phyloP scores from a whole-genome alignment of 768 basidiomycete genomes.

The Mycena latifolia region DNA sequence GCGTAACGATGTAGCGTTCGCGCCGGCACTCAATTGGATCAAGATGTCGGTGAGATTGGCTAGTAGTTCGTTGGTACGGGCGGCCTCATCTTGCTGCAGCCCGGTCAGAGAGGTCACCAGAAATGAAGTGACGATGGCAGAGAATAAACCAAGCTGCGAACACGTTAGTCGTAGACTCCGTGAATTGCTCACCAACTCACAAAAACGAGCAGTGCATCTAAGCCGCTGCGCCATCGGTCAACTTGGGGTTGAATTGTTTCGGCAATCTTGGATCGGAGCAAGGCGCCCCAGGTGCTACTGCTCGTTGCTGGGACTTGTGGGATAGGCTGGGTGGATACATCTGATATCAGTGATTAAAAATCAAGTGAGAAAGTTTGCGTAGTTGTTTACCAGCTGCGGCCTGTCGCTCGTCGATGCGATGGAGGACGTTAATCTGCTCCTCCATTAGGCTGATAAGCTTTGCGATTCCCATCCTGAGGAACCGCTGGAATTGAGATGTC shows the following conservation, averaged over 20 bases:
- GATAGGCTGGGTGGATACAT: conserved; percentile 13
- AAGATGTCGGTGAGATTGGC: conserved; percentile 43
- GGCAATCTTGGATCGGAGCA: neutral
- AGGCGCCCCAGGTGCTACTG: conserved; percentile 7
- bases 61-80: conserved; percentile 45
- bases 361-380: too few relatives aligned
- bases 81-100: conserved; percentile 22
- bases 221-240: neutral
- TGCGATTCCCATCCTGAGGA: too few relatives aligned
- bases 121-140: conserved; percentile 3
- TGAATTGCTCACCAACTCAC: neutral
- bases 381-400: neutral
- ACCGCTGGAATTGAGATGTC: too few relatives aligned
- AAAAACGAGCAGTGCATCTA: conserved; percentile 7
- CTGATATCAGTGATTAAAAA: neutral
- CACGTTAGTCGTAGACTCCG: neutral
- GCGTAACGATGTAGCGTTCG: neutral
- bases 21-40: conserved; percentile 2
- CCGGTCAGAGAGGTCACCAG: neutral
- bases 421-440: neutral
- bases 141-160: conserved; percentile 4
- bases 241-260: conserved; percentile 11
- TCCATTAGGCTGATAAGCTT: neutral
- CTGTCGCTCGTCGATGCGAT: neutral
- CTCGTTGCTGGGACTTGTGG: neutral